These are phyloP conservation scores for Chytridiales sp. DNA, from an alignment of 371 early-diverging fungal species.

Conservation along the genomic window DNA sequence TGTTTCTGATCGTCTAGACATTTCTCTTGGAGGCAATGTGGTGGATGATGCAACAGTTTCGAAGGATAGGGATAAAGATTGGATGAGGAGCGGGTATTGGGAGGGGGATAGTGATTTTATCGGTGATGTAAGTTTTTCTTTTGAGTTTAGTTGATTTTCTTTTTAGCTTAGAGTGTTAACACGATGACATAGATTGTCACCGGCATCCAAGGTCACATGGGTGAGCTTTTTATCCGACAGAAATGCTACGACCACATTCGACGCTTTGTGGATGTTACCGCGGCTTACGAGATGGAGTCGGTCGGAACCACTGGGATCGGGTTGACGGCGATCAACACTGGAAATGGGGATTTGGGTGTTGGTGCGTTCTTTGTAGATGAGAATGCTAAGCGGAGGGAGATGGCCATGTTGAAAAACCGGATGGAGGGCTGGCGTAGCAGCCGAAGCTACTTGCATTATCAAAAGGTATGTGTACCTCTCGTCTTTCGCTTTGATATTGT, in stretches of 20 bases:
- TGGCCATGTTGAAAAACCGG: conserved; percentile 65
- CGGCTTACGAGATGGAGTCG: conserved; percentile 73
- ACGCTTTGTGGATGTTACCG: conserved; percentile 77
- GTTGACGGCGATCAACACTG: conserved; percentile 40
- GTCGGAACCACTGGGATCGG: conserved; percentile 65
- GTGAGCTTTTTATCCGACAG: conserved; percentile 82
- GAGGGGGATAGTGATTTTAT: conserved; percentile 40
- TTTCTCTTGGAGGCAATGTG: background rate
- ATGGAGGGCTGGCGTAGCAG: conserved; percentile 86
- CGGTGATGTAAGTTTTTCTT: conserved; percentile 22
- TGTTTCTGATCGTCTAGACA: conserved; percentile 73
- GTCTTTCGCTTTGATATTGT: background rate
- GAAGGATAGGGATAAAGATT: conserved; percentile 20
- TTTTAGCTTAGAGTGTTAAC: background rate
- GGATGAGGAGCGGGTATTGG: conserved; percentile 29
- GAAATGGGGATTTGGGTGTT: conserved; percentile 58
- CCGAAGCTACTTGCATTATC: conserved; percentile 23
- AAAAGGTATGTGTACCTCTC: conserved; percentile 12
- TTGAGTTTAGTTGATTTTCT: too few relatives aligned
- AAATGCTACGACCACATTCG: conserved; percentile 84
- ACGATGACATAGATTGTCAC: conserved; percentile 53
- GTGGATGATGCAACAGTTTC: background rate
- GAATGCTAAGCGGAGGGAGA: conserved; percentile 58
- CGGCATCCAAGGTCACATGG: conserved; percentile 80
- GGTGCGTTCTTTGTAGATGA: conserved; percentile 75